These are phyloP conservation scores for Russula sp. DNA, from an alignment of 768 basidiomycete species.

Conservation along the genomic window DNA sequence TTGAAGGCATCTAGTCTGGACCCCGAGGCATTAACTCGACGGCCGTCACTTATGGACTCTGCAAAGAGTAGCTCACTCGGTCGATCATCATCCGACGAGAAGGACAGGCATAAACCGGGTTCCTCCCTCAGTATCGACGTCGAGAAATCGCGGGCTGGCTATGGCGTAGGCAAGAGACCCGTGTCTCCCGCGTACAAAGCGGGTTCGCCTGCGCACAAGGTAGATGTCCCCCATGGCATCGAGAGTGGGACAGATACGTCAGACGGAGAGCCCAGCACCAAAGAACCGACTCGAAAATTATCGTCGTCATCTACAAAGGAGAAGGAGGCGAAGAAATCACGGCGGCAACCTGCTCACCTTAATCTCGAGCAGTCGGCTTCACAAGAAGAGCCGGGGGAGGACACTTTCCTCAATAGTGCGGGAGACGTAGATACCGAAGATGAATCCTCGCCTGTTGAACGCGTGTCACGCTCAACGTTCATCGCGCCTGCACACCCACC, in stretches of 20 bases:
- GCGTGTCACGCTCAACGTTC: conserved; percentile 67
- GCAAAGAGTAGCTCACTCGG: conserved; percentile 27
- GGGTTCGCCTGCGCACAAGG: conserved; percentile 57
- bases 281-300: conserved; percentile 19
- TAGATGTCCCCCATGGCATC: conserved; percentile 68
- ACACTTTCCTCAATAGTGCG: conserved; percentile 34
- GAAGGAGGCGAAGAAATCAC: conserved; percentile 16
- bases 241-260: conserved; percentile 70
- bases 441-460: conserved; percentile 65
- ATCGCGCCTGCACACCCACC: conserved; percentile 87
- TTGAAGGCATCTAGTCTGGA: conserved; percentile 18
- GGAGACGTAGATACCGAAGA: conserved; percentile 34
- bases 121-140: conserved; percentile 35
- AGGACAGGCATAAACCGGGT: conserved; percentile 30
- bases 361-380: conserved; percentile 36
- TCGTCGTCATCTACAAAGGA: conserved; percentile 14
- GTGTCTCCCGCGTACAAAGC: conserved; percentile 40
- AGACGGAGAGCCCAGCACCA: conserved; percentile 49
- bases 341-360: conserved; percentile 33
- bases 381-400: conserved; percentile 16
- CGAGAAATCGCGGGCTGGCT: conserved; percentile 30
- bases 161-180: conserved; percentile 26
- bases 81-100: conserved; percentile 34
- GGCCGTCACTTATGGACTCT: neutral
- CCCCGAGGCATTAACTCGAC: neutral